phyloP scores from a whole-genome alignment of 352 stramenopile genomes.

The Phytophthora multivora region DNA sequence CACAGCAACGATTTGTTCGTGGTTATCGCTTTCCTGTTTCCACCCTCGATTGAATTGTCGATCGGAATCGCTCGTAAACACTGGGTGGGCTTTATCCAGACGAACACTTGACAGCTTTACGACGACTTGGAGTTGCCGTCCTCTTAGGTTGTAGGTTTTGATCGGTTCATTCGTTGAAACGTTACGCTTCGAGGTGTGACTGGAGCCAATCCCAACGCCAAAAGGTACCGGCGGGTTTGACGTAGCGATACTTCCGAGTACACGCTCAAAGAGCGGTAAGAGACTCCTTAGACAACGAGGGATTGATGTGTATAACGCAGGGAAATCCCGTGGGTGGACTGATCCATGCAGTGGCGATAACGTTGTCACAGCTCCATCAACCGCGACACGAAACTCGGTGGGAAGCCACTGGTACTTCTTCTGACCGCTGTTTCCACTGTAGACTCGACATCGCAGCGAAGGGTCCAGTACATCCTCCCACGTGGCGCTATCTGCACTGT shows the following conservation, averaged over 20 bases:
- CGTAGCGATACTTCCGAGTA: slow-evolving; percentile 11
- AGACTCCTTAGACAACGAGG: neutral
- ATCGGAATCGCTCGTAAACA: neutral
- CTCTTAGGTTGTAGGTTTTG: slow-evolving; percentile 1
- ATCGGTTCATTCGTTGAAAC: too few species aligned
- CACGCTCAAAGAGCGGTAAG: slow-evolving; percentile 16
- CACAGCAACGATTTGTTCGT: slow-evolving; percentile 17
- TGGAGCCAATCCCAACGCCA: slow-evolving; percentile 9
- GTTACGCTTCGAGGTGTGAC: neutral
- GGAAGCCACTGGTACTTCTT: slow-evolving; percentile 21
- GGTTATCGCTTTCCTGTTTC: slow-evolving; percentile 10
- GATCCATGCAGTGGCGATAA: slow-evolving; percentile 20
- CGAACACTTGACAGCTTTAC: slow-evolving; percentile 14
- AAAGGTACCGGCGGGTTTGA: slow-evolving; percentile 1
- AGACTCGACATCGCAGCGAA: slow-evolving; percentile 11
- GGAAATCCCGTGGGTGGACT: slow-evolving; percentile 12
- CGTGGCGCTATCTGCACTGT: neutral
- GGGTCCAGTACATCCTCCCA: slow-evolving; percentile 14
- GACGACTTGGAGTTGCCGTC: slow-evolving; percentile 12
- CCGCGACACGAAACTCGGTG: slow-evolving; percentile 15
- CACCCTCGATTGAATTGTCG: slow-evolving; percentile 12
- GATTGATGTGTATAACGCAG: slow-evolving; percentile 1
- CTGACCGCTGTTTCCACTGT: neutral
- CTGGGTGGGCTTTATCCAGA: slow-evolving; percentile 5
- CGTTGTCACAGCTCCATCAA: neutral